Conservation (phyloP, 148 eudicot species). For the Cornus suecica region DNA sequence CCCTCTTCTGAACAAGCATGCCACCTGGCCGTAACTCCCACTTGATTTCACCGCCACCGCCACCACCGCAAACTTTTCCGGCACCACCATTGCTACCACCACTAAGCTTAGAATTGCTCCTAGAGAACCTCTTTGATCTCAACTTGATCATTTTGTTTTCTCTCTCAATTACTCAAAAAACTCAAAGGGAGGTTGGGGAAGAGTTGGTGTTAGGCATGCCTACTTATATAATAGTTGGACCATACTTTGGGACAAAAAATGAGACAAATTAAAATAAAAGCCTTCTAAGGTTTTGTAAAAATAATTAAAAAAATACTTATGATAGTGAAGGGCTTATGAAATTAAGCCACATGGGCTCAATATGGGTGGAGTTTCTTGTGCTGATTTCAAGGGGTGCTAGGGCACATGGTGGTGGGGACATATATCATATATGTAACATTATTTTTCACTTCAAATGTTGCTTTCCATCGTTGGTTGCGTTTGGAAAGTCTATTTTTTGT, state of each 20-base stretch:
- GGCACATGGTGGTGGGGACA: slow-evolving; percentile 30
- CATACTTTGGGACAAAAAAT: slow-evolving; percentile 14
- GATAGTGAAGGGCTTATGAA: not conserved
- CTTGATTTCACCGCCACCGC: slow-evolving; percentile 34
- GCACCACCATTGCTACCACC: slow-evolving; percentile 3
- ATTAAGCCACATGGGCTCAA: slow-evolving; percentile 19
- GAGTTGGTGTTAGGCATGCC: slow-evolving; percentile 10
- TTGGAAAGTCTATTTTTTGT: too few relatives aligned
- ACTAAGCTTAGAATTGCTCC: slow-evolving; percentile 38
- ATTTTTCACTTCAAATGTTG: too few relatives aligned
- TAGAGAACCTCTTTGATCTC: slow-evolving; percentile 43
- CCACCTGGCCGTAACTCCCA: slow-evolving; percentile 74
- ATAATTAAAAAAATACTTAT: not conserved
- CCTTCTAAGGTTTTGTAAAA: not conserved
- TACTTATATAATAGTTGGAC: slow-evolving; percentile 20
- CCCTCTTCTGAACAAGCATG: slow-evolving; percentile 74
- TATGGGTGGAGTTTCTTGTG: slow-evolving; percentile 12
- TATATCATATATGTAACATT: not conserved
- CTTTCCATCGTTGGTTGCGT: too few relatives aligned
- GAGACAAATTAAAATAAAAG: slow-evolving; percentile 5
- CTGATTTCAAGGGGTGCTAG: slow-evolving; percentile 16
- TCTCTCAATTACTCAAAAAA: not conserved
- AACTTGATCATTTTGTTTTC: slow-evolving; percentile 35
- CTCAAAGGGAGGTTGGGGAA: slow-evolving; percentile 1
- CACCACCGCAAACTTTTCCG: slow-evolving; percentile 13